These are phyloP conservation scores for Suillus tomentosus DNA, from an alignment of 768 basidiomycete species.

Conservation along the genomic window DNA sequence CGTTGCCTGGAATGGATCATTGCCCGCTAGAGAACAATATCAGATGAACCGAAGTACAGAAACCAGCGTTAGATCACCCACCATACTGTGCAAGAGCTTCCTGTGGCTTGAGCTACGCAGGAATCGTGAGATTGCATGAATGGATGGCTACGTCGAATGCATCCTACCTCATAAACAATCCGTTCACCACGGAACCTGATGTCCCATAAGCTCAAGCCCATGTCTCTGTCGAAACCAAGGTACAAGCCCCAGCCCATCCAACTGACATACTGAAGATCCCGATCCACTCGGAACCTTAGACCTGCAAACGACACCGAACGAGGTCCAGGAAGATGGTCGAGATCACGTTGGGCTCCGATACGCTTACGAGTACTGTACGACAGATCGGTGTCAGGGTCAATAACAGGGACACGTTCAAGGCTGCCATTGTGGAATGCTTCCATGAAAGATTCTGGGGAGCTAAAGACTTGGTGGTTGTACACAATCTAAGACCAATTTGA, in stretches of 20 bases:
- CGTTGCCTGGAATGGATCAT: constrained; percentile 60
- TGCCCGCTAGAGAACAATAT: constrained; percentile 43
- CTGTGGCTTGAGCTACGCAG: constrained; percentile 52
- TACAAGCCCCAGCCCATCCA: constrained; percentile 72
- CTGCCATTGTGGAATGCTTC: constrained; percentile 56
- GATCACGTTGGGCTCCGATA: constrained; percentile 43
- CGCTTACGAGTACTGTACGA: constrained; percentile 52
- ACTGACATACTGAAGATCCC: constrained; percentile 51
- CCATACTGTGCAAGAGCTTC: constrained; percentile 65
- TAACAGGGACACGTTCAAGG: constrained; percentile 42
- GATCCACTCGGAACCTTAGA: constrained; percentile 56
- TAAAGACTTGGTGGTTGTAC: constrained; percentile 62
- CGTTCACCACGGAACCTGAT: constrained; percentile 57
- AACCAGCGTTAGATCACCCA: constrained; percentile 22
- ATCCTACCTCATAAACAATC: constrained; percentile 58
- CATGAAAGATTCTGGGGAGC: constrained; percentile 48
- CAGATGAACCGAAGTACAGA: not conserved
- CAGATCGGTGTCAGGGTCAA: constrained; percentile 34
- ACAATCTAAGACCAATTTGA: constrained; percentile 40
- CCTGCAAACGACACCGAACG: constrained; percentile 64
- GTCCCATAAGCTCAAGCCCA: constrained; percentile 65
- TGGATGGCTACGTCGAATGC: too few relatives aligned
- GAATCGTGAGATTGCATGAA: not conserved
- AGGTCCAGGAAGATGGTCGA: constrained; percentile 68
- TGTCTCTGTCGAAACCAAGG: constrained; percentile 64